A percentile compares a stretch with the other conserved stretches of the same genome.
Evolutionary conservation across 139 green algal genomes (phyloP).

Genomic region (Helicosporidium sp.): DNA sequence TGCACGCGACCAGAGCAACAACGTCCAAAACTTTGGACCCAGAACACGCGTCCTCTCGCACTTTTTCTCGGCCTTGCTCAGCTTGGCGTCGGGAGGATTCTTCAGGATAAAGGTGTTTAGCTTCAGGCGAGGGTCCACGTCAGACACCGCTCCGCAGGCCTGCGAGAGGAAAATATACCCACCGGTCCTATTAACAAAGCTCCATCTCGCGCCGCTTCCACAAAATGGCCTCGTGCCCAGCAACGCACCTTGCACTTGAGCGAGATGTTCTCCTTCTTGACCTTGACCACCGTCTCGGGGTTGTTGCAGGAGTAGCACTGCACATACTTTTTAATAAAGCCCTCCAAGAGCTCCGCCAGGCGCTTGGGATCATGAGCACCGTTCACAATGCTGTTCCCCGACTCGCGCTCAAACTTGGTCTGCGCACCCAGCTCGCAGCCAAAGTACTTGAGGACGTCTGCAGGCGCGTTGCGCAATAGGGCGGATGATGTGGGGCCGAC

Average conservation of each 20-base stretch:
- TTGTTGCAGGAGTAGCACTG: conserved; percentile 96
- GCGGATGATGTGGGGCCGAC: no score
- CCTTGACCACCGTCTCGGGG: conserved; percentile 85
- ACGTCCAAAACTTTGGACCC: no score
- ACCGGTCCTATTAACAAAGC: background rate
- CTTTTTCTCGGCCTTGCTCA: conserved; percentile 79
- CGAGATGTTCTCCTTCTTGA: conserved; percentile 70
- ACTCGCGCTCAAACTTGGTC: conserved; percentile 78
- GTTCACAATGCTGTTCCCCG: conserved; percentile 84
- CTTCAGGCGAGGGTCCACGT: conserved; percentile 85
- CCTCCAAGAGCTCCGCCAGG: conserved; percentile 74
- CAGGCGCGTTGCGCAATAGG: no score
- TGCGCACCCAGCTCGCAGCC: conserved; percentile 89
- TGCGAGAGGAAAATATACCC: conserved; percentile 18
- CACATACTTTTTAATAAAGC: conserved; percentile 95
- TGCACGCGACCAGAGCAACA: no score
- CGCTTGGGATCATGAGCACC: conserved; percentile 54
- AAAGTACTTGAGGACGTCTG: conserved; percentile 90
- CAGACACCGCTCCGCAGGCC: conserved; percentile 37
- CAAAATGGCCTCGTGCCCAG: no score
- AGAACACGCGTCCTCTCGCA: conserved; percentile 12
- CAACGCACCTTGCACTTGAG: conserved; percentile 96
- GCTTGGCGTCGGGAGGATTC: conserved; percentile 83
- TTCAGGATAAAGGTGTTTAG: conserved; percentile 98
- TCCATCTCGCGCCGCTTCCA: background rate